Percentiles rank a stretch among this genome's conserved stretches.
These are phyloP conservation scores for Triticum aestivum DNA, from an alignment of 176 grass and related monocot genomes.

Conservation along the genomic window DNA sequence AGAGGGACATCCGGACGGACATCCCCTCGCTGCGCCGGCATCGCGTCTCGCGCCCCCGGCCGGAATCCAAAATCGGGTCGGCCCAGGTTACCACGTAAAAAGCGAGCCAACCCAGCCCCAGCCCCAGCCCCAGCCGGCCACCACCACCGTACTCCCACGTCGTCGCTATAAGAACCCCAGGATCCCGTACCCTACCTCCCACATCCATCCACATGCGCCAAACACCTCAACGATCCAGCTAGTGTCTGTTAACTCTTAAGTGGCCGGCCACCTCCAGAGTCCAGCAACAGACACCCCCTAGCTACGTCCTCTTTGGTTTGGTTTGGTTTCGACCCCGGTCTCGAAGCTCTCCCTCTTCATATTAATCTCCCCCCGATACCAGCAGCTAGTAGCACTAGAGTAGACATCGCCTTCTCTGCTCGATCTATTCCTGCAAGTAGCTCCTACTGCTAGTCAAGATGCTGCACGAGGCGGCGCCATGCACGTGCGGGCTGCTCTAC, in stretches of 20 bases:
- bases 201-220: conserved; percentile 32
- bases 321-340: conserved; percentile 14
- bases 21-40: conserved; percentile 15
- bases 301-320: conserved; percentile 14
- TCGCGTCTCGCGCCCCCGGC: conserved; percentile 33
- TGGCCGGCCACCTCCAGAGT: conserved; percentile 20
- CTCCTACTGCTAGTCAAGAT: background rate
- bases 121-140: background rate
- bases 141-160: conserved; percentile 35
- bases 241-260: background rate
- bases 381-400: background rate
- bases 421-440: background rate
- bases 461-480: conserved; percentile 63
- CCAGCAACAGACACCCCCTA: conserved; percentile 42
- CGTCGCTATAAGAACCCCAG: conserved; percentile 46
- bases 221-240: background rate
- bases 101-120: background rate
- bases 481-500: conserved; percentile 71
- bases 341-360: conserved; percentile 6
- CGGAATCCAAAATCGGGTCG: conserved; percentile 36
- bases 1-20: background rate
- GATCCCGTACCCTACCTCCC: conserved; percentile 37
- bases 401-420: background rate
- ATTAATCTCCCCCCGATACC: conserved; percentile 23
- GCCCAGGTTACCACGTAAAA: conserved; percentile 32